These are phyloP conservation scores for Tylopilus rubrobrunneus DNA, from an alignment of 768 basidiomycete genomes.

Conservation along the genomic window DNA sequence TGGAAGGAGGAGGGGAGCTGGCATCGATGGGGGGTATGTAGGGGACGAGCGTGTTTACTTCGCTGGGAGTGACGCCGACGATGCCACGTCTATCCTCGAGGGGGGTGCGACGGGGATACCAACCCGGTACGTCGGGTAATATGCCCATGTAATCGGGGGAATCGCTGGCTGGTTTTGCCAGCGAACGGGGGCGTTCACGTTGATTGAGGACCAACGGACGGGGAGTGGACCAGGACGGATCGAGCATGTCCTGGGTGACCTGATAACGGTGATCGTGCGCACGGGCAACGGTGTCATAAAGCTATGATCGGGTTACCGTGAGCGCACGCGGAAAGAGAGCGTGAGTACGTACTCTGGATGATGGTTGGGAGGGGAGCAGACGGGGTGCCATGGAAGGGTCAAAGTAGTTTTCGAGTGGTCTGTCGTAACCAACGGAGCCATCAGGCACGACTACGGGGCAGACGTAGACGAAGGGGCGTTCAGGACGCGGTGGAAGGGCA, in stretches of 20 bases:
- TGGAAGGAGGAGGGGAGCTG: constrained; percentile 12
- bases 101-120: constrained; percentile 23
- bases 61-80: constrained; percentile 21
- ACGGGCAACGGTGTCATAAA: constrained; percentile 29
- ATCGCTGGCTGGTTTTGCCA: constrained; percentile 9
- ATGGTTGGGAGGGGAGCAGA: constrained; percentile 10
- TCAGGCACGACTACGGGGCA: constrained; percentile 6
- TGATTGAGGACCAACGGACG: constrained; percentile 10
- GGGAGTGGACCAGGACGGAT: constrained; percentile 8
- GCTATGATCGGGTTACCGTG: constrained; percentile 13
- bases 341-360: constrained; percentile 15
- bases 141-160: constrained; percentile 25
- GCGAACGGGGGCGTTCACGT: constrained; percentile 15
- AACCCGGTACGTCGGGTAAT: constrained; percentile 19
- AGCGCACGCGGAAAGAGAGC: neutral
- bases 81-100: constrained; percentile 24
- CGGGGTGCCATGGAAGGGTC: constrained; percentile 18
- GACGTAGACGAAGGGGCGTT: constrained; percentile 14
- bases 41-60: constrained; percentile 27
- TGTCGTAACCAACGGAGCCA: constrained; percentile 20
- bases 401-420: constrained; percentile 24
- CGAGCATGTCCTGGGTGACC: constrained; percentile 7
- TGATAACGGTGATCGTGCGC: constrained; percentile 24
- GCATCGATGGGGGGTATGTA: constrained; percentile 23
- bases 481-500: constrained; percentile 10